Conservation (phyloP, 2,329 filamentous ascomycete genomes). For the Fusarium newnesense region DNA sequence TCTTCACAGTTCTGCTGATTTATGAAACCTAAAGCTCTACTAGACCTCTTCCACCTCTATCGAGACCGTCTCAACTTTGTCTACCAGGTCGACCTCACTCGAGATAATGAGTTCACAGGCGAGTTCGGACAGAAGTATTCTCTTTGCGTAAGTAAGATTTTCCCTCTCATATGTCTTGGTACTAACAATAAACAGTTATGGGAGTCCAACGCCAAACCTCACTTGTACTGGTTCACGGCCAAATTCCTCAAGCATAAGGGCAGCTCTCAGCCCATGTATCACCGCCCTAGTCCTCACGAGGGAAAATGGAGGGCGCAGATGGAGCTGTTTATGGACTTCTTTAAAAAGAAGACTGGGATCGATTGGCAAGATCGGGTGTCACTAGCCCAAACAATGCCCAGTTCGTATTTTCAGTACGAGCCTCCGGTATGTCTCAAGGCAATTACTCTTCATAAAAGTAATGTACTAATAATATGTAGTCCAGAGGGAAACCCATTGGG, state of each 20-base stretch:
- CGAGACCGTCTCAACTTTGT: conserved; percentile 69
- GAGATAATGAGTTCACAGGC: conserved; percentile 56
- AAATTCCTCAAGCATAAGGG: conserved; percentile 59
- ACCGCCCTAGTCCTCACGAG: conserved; percentile 53
- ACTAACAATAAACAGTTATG: conserved; percentile 65
- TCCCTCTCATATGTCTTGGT: not conserved
- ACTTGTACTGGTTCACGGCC: conserved; percentile 69
- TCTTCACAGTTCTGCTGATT: not conserved
- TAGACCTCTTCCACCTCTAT: conserved; percentile 73
- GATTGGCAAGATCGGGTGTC: conserved; percentile 67
- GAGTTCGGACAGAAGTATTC: conserved; percentile 68
- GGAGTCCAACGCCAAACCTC: conserved; percentile 69
- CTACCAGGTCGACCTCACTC: conserved; percentile 71
- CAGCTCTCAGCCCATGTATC: conserved; percentile 49
- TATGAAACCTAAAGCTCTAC: not conserved
- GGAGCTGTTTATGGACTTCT: conserved; percentile 65
- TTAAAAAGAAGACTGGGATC: conserved; percentile 66
- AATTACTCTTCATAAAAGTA: not conserved
- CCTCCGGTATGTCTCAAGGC: conserved; percentile 55
- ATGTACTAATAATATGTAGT: conserved; percentile 37
- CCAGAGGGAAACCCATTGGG: conserved; percentile 52
- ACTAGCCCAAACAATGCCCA: conserved; percentile 46
- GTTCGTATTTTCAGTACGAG: conserved; percentile 55
- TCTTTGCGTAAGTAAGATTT: conserved; percentile 62
- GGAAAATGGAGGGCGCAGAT: conserved; percentile 58